phyloP scores from a whole-genome alignment of 352 stramenopile genomes.

The Globisporangium mamillatum region DNA sequence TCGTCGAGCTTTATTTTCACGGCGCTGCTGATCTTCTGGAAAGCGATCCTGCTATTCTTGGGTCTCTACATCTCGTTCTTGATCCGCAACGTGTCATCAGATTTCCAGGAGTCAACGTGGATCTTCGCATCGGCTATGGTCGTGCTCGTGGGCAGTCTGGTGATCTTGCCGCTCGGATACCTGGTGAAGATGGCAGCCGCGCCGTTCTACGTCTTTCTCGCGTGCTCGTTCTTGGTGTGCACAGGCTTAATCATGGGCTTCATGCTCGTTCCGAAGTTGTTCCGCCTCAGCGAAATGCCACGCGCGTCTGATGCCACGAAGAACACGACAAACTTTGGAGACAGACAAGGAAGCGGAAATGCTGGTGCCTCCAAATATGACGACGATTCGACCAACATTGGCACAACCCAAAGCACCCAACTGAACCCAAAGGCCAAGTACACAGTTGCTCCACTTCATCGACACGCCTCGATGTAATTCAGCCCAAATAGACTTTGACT shows the following conservation, averaged over 20 bases:
- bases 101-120: conserved; percentile 44
- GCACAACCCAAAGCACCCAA: background rate
- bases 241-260: conserved; percentile 19
- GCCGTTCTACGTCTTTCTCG: conserved; percentile 20
- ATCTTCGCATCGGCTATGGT: conserved; percentile 29
- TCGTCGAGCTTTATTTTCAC: conserved; percentile 31
- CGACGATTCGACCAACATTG: background rate
- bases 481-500: background rate
- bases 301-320: background rate
- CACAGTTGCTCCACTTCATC: background rate
- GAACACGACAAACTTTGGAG: background rate
- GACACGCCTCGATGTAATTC: background rate
- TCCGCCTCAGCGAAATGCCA: conserved; percentile 1
- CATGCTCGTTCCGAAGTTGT: conserved; percentile 19
- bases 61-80: conserved; percentile 23
- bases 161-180: conserved; percentile 27
- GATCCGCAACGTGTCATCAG: conserved; percentile 30
- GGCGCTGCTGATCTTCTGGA: conserved; percentile 39
- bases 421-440: background rate
- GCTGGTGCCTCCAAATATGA: background rate
- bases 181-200: conserved; percentile 19
- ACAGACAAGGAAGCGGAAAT: background rate
- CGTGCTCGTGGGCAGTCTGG: conserved; percentile 20
- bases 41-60: conserved; percentile 24
- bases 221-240: conserved; percentile 10